These are phyloP conservation scores for Sporisorium scitamineum DNA, from an alignment of 1,284 basidiomycete genomes.

Conservation along the genomic window DNA sequence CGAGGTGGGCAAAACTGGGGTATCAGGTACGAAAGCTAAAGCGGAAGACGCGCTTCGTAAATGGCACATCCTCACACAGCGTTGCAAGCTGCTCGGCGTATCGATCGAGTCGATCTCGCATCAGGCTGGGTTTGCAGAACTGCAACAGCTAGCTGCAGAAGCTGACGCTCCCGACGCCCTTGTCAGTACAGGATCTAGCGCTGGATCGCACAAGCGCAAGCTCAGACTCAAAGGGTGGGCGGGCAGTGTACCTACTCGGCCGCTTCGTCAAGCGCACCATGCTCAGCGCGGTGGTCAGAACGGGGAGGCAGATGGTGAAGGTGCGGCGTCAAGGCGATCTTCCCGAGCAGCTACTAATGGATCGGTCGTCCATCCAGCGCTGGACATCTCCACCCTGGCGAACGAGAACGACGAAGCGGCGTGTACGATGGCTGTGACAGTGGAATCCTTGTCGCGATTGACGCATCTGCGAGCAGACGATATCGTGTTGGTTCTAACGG, in stretches of 20 bases:
- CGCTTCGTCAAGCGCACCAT: background rate
- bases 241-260: constrained; percentile 12
- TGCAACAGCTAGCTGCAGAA: constrained; percentile 23
- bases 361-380: constrained; percentile 16
- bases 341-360: constrained; percentile 17
- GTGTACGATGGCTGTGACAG: constrained; percentile 49
- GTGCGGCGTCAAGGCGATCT: constrained; percentile 15
- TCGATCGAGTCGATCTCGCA: constrained; percentile 31
- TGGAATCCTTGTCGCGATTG: constrained; percentile 77
- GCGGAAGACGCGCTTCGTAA: constrained; percentile 11
- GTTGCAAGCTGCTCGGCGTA: constrained; percentile 35
- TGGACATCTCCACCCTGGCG: constrained; percentile 17
- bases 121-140: constrained; percentile 27
- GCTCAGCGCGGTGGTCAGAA: background rate
- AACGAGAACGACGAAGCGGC: constrained; percentile 6
- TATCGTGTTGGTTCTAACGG: constrained; percentile 85
- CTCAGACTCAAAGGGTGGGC: constrained; percentile 44
- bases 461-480: constrained; percentile 88
- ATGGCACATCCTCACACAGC: constrained; percentile 29
- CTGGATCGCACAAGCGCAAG: constrained; percentile 20
- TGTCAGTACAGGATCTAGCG: constrained; percentile 7
- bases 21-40: background rate
- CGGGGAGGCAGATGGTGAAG: constrained; percentile 3
- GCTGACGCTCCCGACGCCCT: constrained; percentile 18
- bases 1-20: background rate